Base-by-base conservation (phyloP, 306 rosid species). In the Begonia fuchsioides region DNA sequence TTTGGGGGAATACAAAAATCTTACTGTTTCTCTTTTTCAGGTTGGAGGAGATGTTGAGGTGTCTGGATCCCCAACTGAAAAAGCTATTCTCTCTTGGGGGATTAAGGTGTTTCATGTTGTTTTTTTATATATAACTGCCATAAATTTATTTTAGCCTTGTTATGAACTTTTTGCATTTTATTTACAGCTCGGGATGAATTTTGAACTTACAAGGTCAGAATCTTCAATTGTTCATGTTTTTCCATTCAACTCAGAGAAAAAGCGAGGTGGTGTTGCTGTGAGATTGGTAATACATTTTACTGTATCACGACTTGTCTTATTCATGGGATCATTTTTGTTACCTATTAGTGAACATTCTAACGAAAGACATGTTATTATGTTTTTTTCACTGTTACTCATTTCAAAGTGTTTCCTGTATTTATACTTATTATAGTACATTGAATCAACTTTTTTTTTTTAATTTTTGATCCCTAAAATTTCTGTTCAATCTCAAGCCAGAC, bases 61-160 rank as follows among this genome's bases (percentile, higher is more conserved):
- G 66, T 68, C 93, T 56, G 96, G 96, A 39, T 87, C 96, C 65
- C 96, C 96, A 19, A 87, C 96, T 3, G 96, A 87, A 55, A 83
- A 75, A 70, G 94, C 96, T 41, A 83, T 87, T 62, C 76, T 87
- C 55, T 52, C 46, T 9, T 87, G 84, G 93, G 96, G 74, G 51
- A 38, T 83, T 40, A 65, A 71, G 93, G 96, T 87, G 50, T 51
- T n/a, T 13, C 0, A 2, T 15, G 8, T 16, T 47, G 17, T n/a
- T 47, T 16, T n/a, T 9, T 15, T 15, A 47, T 14, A 17, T 26
- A n/a, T n/a, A 26, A 26, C 16, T 47, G 16, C 18, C 50, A 13
- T 47, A 10, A 14, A 47, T 10, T 16, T 47, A 10, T 47, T 47
- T 14, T 26, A 5, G 35, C 35, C 7, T n/a, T 26, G 35, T 26